Evolutionary conservation across 73 alveolate species (phyloP).

Genomic region (Uronychia setigera): DNA sequence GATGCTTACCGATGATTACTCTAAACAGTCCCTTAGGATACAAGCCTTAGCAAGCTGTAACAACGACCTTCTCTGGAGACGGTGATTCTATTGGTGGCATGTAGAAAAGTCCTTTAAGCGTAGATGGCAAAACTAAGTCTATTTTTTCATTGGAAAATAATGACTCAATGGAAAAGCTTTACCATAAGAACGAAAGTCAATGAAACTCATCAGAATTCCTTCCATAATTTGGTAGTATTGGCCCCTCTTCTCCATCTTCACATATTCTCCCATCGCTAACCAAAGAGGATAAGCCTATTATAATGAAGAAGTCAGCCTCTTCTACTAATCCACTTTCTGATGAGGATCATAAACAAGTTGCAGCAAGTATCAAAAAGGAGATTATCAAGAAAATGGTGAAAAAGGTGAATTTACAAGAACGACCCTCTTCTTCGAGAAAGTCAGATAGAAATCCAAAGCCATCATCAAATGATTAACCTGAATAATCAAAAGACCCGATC

Average conservation of each 20-base stretch:
- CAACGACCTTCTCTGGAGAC: not conserved
- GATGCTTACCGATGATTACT: not conserved
- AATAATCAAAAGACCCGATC: not conserved
- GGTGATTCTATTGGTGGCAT: not conserved
- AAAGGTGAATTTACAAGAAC: not conserved
- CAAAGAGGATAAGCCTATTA: too few relatives aligned
- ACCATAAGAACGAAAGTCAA: too few relatives aligned
- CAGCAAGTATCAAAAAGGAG: not conserved
- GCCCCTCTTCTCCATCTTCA: not conserved
- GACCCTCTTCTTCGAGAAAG: not conserved
- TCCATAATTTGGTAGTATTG: not conserved
- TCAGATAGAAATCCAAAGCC: not conserved
- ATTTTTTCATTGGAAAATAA: not conserved
- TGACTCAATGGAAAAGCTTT: too few relatives aligned
- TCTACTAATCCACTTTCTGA: too few relatives aligned
- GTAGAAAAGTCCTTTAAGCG: not conserved
- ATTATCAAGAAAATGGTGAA: too few relatives aligned
- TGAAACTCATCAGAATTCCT: not conserved
- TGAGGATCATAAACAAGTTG: too few relatives aligned
- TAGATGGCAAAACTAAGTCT: not conserved
- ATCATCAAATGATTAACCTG: not conserved
- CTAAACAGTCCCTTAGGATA: not conserved
- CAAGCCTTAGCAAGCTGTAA: not conserved
- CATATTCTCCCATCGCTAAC: too few relatives aligned
- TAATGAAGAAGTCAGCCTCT: too few relatives aligned